Percentiles rank a stretch among this genome's conserved stretches.
Conservation (phyloP, 2,329 filamentous ascomycete genomes). For the Trichoderma sp. region DNA sequence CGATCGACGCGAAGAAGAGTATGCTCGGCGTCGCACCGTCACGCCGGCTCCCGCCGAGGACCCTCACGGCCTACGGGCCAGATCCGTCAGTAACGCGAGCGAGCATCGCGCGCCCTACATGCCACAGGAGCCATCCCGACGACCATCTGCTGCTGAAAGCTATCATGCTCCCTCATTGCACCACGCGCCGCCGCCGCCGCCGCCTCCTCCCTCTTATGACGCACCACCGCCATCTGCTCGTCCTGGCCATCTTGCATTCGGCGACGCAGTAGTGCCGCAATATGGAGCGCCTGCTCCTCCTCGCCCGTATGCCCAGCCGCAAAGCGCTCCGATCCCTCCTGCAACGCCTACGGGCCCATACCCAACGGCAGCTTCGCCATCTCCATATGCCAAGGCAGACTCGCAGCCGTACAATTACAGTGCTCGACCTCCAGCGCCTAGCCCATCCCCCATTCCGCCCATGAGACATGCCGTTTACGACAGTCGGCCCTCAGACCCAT, state of each 20-base stretch:
- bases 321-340: slow-evolving; percentile 37
- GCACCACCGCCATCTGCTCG: slow-evolving; percentile 31
- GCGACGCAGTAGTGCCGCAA: slow-evolving; percentile 39
- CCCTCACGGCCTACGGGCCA: slow-evolving; percentile 47
- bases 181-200: slow-evolving; percentile 37
- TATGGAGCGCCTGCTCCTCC: slow-evolving; percentile 34
- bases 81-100: slow-evolving; percentile 63
- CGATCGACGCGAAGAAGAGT: slow-evolving; percentile 67
- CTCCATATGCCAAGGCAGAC: slow-evolving; percentile 44
- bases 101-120: slow-evolving; percentile 49
- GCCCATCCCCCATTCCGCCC: slow-evolving; percentile 36
- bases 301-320: slow-evolving; percentile 42
- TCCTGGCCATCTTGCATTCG: slow-evolving; percentile 40
- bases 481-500: slow-evolving; percentile 42
- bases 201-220: slow-evolving; percentile 34
- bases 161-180: slow-evolving; percentile 37
- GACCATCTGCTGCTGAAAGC: slow-evolving; percentile 52
- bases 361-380: slow-evolving; percentile 39
- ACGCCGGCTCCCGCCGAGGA: slow-evolving; percentile 40
- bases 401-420: slow-evolving; percentile 44
- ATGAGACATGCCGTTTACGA: slow-evolving; percentile 42
- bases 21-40: slow-evolving; percentile 42
- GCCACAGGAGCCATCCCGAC: slow-evolving; percentile 43
- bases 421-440: slow-evolving; percentile 35
- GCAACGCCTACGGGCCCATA: slow-evolving; percentile 40